Conservation (phyloP, 495 filamentous ascomycete species). For the Penicillium tannophilum region DNA sequence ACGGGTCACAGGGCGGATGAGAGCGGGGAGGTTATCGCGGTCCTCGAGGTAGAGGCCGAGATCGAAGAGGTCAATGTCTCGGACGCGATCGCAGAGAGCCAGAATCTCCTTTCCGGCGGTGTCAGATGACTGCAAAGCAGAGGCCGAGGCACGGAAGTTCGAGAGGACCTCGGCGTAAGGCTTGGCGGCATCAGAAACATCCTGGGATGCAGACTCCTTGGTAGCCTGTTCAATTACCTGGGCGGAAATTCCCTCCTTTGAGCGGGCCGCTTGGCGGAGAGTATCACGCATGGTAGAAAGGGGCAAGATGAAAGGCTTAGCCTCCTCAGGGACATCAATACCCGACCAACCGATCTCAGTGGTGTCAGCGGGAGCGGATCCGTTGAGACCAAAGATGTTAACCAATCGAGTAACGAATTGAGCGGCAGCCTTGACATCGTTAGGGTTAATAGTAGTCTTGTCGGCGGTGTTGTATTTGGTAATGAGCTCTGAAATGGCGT, state of each 20-base stretch:
- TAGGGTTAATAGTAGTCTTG: slow-evolving; percentile 57
- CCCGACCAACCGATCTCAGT: slow-evolving; percentile 82
- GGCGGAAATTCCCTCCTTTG: slow-evolving; percentile 35
- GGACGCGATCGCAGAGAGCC: slow-evolving; percentile 73
- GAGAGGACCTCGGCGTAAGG: slow-evolving; percentile 41
- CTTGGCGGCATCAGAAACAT: slow-evolving; percentile 31
- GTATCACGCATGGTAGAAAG: slow-evolving; percentile 69
- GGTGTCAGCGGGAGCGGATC: slow-evolving; percentile 53
- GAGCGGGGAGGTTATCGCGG: slow-evolving; percentile 67
- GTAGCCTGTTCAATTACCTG: slow-evolving; percentile 38
- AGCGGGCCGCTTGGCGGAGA: slow-evolving; percentile 59
- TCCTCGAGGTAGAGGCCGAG: slow-evolving; percentile 89
- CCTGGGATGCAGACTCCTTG: slow-evolving; percentile 24
- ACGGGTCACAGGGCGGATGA: slow-evolving; percentile 79
- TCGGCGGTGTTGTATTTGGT: slow-evolving; percentile 68
- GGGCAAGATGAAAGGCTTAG: slow-evolving; percentile 65
- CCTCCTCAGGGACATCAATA: slow-evolving; percentile 60
- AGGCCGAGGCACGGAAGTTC: slow-evolving; percentile 44
- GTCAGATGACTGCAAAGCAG: slow-evolving; percentile 47
- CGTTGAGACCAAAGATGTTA: slow-evolving; percentile 83
- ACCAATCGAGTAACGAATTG: slow-evolving; percentile 84
- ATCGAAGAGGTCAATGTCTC: slow-evolving; percentile 76
- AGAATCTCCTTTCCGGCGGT: slow-evolving; percentile 61
- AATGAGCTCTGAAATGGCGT: slow-evolving; percentile 71
- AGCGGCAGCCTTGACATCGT: slow-evolving; percentile 61